Base-by-base conservation (phyloP, 345 rosid genomes). In the Carallia pectinifolia region DNA sequence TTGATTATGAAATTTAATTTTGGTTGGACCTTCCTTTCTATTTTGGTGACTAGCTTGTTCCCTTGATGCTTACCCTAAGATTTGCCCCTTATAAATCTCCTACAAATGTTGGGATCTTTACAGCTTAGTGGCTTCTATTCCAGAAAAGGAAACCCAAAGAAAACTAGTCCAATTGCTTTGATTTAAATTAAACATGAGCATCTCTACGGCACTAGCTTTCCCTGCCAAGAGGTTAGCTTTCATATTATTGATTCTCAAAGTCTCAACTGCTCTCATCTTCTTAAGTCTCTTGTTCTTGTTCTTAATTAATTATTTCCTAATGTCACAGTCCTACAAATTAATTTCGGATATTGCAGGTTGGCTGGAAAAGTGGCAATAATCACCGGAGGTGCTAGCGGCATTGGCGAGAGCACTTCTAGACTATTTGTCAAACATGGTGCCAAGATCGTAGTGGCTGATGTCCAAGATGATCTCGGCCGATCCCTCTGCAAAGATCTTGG, bases 301-400 rank as follows among this genome's bases (percentile, higher is more conserved):
- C 2, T 53, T 59, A 2, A 5, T 18, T 27, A 3, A 12, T 55
- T 34, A 12, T 55, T 34, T 64, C 6, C 6, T 39, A 23, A 4
- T 29, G 31, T 40, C 12, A 23, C 3, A 1, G n/a, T 13, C 64
- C 44, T 63, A 40, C 54, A 15, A 52, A 6, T 52, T 31, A 6
- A 40, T 38, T 19, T 37, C 13, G 6, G 37, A n/a, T 33, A n/a
- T 47, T 68, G 23, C 75, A 83, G 84, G 68, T 52, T 83, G 31
- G 76, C 66, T 39, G 86, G 84, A 17, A 83, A 83, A 58, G 86
- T 83, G 18, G 86, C 86, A 8, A 8, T 83, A 31, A 73, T 83
- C 29, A 80, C 84, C 1, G 86, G 86, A 27, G 85, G 88, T 7
- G 85, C 85, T 0, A 76, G 85, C 23, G 82, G 72, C 62, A 76